Base-by-base conservation (phyloP, 2,329 filamentous ascomycete genomes). In the Ophiostoma quercus region DNA sequence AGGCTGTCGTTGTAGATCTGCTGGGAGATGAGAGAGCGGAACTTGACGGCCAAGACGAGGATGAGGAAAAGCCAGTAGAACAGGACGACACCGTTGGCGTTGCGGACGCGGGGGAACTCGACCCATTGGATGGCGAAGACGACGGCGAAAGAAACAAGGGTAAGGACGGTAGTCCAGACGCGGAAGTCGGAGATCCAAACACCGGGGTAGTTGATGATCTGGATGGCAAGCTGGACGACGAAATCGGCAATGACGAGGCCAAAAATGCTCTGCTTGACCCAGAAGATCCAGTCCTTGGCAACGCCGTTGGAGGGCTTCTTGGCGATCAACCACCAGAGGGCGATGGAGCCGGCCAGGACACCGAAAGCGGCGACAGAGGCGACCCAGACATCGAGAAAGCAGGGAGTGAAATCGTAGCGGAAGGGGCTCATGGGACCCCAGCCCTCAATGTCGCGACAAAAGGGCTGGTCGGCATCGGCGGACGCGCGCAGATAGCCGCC, bases 361-460 rank as follows among this genome's bases (percentile, higher is more conserved):
- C 94, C 94, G 81, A 90, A 96, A 16, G 84, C 84, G 9, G 92
- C 92, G 37, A 97, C 91, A 1, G 85, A 81, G 43, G 91, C 87
- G 71, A 98, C 87, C 87, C 92, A 94, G 29, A 96, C 87, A 78
- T 99, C 96, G 76, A 98, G 88, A 78, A 99, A 99, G 82, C 95
- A 99, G 57, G 95, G 94, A 19, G 95, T 98, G 76, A 99, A 93
- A 81, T 99, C 95, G 80, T 92, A 97, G 78, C 94, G 86, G 74
- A 88, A 84, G 47, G 89, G 88, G 80, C 93, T 97, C 77, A 99
- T 78, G 29, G 95, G 95, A 0, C 96, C 96, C 95, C 95, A 99
- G 76, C 95, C 96, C 80, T 98, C 94, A 69, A 84, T 83, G 80
- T 97, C 95, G 78, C 90, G 88, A 81, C 94, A 98, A 79, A 97